phyloP scores from a whole-genome alignment of 1,284 basidiomycete species.

The Apiotrichum veenhuisii region DNA sequence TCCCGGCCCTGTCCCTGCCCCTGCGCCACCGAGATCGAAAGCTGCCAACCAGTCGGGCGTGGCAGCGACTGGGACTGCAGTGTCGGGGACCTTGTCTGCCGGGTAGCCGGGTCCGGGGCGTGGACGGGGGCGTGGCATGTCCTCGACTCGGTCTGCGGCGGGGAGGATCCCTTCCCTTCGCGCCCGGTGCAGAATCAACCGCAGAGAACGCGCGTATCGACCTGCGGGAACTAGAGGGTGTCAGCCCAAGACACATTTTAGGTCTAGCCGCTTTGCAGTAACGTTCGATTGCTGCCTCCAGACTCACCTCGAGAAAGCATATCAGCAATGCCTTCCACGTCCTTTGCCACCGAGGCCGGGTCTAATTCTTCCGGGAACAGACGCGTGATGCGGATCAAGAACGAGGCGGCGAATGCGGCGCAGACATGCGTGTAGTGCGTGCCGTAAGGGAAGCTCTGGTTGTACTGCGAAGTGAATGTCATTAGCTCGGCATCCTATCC shows the following conservation, averaged over 20 bases:
- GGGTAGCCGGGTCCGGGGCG: too few species aligned
- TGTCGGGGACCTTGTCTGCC: too few species aligned
- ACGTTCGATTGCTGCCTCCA: too few species aligned
- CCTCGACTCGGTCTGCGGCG: background rate
- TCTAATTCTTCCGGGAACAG: slow-evolving; percentile 79
- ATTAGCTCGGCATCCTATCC: slow-evolving; percentile 53
- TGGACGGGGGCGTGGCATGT: too few species aligned
- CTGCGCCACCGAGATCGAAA: background rate
- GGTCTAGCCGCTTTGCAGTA: too few species aligned
- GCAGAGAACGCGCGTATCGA: slow-evolving; percentile 74
- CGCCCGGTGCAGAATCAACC: slow-evolving; percentile 73
- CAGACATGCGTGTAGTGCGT: slow-evolving; percentile 60
- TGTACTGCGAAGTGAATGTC: slow-evolving; percentile 65
- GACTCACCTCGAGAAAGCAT: slow-evolving; percentile 65
- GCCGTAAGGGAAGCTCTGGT: slow-evolving; percentile 76
- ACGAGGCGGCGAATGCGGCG: slow-evolving; percentile 80
- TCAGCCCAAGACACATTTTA: too few species aligned
- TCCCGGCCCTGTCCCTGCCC: too few species aligned
- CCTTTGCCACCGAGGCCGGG: slow-evolving; percentile 61
- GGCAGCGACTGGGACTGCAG: slow-evolving; percentile 5
- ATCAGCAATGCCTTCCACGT: slow-evolving; percentile 67
- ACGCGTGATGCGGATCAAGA: slow-evolving; percentile 71
- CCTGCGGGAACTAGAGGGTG: slow-evolving; percentile 65
- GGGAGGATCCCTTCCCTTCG: slow-evolving; percentile 57
- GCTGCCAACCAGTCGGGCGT: background rate